phyloP scores from a whole-genome alignment of 2,329 filamentous ascomycete genomes.

The Fusarium chlamydosporum region DNA sequence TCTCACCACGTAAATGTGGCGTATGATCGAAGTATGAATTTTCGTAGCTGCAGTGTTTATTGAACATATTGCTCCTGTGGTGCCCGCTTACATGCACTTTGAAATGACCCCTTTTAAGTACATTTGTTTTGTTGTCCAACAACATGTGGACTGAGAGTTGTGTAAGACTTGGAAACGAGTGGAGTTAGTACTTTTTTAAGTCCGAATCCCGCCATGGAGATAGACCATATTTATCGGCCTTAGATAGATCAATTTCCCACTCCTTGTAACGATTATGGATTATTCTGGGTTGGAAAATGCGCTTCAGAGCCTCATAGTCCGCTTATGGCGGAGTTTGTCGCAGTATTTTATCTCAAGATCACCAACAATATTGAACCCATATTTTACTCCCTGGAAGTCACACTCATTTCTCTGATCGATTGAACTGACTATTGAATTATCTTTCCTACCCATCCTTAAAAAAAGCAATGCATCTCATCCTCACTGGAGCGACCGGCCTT shows the following conservation, averaged over 20 bases:
- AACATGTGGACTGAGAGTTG: background rate
- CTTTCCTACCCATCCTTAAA: too few relatives aligned
- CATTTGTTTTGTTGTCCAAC: background rate
- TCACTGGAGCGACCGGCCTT: conserved; percentile 51
- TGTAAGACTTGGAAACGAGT: background rate
- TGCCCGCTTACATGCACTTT: too few relatives aligned
- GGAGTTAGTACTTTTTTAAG: conserved; percentile 21
- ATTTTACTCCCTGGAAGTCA: background rate
- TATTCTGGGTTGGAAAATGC: background rate
- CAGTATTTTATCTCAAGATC: background rate
- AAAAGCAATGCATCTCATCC: conserved; percentile 41
- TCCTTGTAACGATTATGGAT: background rate
- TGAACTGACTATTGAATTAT: background rate
- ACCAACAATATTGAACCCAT: too few relatives aligned
- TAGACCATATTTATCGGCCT: conserved; percentile 1
- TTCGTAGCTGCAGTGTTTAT: too few relatives aligned
- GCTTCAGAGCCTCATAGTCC: background rate
- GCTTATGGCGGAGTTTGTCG: conserved; percentile 5
- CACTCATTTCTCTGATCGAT: background rate
- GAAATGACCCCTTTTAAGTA: background rate
- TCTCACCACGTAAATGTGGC: too few relatives aligned
- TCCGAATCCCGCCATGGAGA: conserved; percentile 19
- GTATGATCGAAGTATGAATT: too few relatives aligned
- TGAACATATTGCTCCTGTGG: background rate
- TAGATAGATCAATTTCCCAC: background rate